Evolutionary conservation across 129 eudicot genomes (phyloP).

Genomic region (Erigeron canadensis): DNA sequence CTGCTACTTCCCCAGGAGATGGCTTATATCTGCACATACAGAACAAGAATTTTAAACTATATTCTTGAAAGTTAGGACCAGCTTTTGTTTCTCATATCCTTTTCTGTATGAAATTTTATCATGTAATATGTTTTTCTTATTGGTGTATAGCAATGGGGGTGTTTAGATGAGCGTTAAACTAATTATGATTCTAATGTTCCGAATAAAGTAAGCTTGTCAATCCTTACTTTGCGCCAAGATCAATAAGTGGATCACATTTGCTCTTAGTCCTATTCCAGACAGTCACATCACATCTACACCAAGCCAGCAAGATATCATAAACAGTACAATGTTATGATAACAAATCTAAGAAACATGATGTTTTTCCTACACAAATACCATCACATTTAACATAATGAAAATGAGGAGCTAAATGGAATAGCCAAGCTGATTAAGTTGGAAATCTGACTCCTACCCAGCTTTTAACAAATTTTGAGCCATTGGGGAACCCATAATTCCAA

Average conservation of each 20-base stretch:
- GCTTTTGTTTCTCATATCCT: too few species aligned
- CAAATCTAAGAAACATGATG: background rate
- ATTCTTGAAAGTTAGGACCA: background rate
- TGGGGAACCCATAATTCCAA: slow-evolving; percentile 98
- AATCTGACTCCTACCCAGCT: slow-evolving; percentile 61
- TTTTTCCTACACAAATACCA: slow-evolving; percentile 2
- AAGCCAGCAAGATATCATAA: slow-evolving; percentile 19
- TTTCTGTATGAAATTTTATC: background rate
- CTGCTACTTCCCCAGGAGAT: slow-evolving; percentile 91
- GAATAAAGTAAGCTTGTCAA: background rate
- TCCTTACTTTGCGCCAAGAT: slow-evolving; percentile 93
- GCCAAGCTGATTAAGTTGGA: slow-evolving; percentile 11
- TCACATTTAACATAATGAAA: background rate
- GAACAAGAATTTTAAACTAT: background rate
- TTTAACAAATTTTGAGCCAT: slow-evolving; percentile 92
- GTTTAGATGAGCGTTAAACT: background rate
- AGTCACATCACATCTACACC: slow-evolving; percentile 86
- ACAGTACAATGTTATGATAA: slow-evolving; percentile 1
- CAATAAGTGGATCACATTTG: slow-evolving; percentile 92
- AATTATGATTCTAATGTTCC: background rate
- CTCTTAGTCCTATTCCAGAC: slow-evolving; percentile 98
- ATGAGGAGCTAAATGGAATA: background rate
- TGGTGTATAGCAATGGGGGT: background rate
- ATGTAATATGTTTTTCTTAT: background rate
- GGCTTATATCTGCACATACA: slow-evolving; percentile 60